Percentiles rank a stretch among this genome's conserved stretches.
Evolutionary conservation across 257 asterid genomes (phyloP).

Genomic region (Solanum pinnatisectum): DNA sequence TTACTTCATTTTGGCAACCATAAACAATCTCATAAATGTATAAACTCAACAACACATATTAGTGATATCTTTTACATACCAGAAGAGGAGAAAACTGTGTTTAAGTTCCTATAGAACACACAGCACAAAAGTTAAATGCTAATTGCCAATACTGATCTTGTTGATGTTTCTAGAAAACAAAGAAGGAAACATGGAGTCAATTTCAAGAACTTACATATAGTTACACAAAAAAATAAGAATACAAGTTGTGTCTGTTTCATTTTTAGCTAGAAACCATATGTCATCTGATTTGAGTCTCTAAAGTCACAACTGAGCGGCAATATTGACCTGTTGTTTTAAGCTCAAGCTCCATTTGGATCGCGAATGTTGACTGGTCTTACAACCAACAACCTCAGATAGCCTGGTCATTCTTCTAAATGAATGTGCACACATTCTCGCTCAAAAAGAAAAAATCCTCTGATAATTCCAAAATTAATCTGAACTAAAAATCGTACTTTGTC

Average conservation of each 20-base stretch:
- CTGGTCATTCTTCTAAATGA: not conserved
- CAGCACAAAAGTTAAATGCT: not conserved
- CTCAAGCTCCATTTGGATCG: not conserved
- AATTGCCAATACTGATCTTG: not conserved
- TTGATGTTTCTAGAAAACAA: not conserved
- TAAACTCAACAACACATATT: not conserved
- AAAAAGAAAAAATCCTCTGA: not conserved
- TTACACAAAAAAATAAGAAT: not conserved
- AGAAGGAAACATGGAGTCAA: not conserved
- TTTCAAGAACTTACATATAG: not conserved
- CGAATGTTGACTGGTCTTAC: not conserved
- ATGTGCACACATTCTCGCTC: not conserved
- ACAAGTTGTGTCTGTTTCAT: not conserved
- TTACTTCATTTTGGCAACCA: not conserved
- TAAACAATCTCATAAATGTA: not conserved
- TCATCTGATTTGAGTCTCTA: not conserved
- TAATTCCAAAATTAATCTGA: not conserved
- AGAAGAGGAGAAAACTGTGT: not conserved
- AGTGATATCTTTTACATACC: not conserved
- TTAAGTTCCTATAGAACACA: not conserved
- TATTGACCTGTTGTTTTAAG: not conserved
- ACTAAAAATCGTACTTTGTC: slow-evolving; percentile 76
- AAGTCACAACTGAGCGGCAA: not conserved
- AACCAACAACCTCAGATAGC: not conserved
- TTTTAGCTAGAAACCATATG: not conserved